These are phyloP conservation scores for Aspergillus hiratsukae DNA, from an alignment of 2,329 filamentous ascomycete species.

Conservation along the genomic window DNA sequence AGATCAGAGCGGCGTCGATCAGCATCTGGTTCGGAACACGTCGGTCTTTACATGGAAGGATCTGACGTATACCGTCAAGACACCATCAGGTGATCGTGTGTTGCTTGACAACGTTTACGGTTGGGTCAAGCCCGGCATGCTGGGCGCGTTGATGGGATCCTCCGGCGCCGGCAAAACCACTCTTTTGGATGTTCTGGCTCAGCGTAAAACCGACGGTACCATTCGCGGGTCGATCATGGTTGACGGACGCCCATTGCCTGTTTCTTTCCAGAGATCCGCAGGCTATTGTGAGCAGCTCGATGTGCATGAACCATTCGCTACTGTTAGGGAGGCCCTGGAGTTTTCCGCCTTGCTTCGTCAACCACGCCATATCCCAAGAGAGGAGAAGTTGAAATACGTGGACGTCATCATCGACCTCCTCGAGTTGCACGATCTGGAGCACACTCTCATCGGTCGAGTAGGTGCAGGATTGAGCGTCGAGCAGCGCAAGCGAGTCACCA, in stretches of 20 bases:
- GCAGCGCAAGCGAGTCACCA: slow-evolving; percentile 65
- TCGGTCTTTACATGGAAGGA: slow-evolving; percentile 72
- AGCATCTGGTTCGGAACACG: slow-evolving; percentile 56
- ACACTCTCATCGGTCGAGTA: slow-evolving; percentile 54
- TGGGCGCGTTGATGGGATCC: slow-evolving; percentile 74
- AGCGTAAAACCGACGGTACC: slow-evolving; percentile 62
- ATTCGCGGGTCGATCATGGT: slow-evolving; percentile 62
- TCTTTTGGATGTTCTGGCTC: slow-evolving; percentile 68
- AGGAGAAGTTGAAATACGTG: slow-evolving; percentile 62
- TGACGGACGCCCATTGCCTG: slow-evolving; percentile 56
- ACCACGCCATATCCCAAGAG: slow-evolving; percentile 45
- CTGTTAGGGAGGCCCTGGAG: slow-evolving; percentile 61
- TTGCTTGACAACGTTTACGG: slow-evolving; percentile 66
- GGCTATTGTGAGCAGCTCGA: slow-evolving; percentile 68
- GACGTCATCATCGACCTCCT: slow-evolving; percentile 61
- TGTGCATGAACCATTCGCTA: slow-evolving; percentile 62
- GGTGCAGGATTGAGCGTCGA: slow-evolving; percentile 54
- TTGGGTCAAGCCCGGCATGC: slow-evolving; percentile 71
- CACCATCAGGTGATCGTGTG: slow-evolving; percentile 49
- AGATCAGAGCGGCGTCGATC: slow-evolving; percentile 19
- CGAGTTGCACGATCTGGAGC: slow-evolving; percentile 59
- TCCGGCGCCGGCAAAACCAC: slow-evolving; percentile 74
- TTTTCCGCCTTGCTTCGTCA: slow-evolving; percentile 63
- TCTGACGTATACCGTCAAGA: slow-evolving; percentile 65
- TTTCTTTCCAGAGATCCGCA: slow-evolving; percentile 62